Percentiles rank a stretch among this genome's conserved stretches.
These are phyloP conservation scores for Noccaea caerulescens DNA, from an alignment of 345 rosid species.

Conservation along the genomic window DNA sequence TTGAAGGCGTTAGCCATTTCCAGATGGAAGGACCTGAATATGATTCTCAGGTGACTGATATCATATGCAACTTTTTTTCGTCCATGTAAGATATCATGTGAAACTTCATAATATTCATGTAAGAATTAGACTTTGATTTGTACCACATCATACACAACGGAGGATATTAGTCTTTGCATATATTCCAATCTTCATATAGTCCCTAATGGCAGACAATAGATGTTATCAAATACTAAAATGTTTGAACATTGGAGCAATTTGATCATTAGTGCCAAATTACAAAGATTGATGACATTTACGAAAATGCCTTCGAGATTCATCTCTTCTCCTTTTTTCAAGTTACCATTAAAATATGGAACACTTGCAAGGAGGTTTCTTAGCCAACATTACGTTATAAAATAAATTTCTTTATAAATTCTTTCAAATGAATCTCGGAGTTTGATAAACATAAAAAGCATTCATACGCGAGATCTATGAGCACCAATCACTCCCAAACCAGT, in stretches of 20 bases:
- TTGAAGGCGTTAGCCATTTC: conserved; percentile 89
- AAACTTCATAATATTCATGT: conserved; percentile 47
- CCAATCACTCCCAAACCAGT: background rate
- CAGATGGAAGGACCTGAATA: conserved; percentile 92
- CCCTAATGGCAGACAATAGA: background rate
- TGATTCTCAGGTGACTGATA: conserved; percentile 77
- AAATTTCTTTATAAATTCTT: background rate
- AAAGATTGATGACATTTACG: too few species aligned
- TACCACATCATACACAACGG: background rate
- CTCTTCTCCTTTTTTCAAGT: background rate
- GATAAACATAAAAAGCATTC: background rate
- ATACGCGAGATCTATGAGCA: background rate
- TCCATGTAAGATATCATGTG: conserved; percentile 57
- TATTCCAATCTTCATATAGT: background rate
- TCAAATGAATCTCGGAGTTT: background rate
- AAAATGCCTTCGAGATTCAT: background rate
- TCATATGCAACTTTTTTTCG: conserved; percentile 60
- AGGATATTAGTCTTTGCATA: background rate
- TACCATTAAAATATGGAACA: background rate
- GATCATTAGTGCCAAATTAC: background rate
- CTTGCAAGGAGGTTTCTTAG: background rate
- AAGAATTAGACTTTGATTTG: background rate
- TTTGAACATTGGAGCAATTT: background rate
- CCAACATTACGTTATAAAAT: background rate
- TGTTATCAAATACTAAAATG: background rate